phyloP scores from a whole-genome alignment of 2,329 filamentous ascomycete genomes.

The Madurella fahalii region DNA sequence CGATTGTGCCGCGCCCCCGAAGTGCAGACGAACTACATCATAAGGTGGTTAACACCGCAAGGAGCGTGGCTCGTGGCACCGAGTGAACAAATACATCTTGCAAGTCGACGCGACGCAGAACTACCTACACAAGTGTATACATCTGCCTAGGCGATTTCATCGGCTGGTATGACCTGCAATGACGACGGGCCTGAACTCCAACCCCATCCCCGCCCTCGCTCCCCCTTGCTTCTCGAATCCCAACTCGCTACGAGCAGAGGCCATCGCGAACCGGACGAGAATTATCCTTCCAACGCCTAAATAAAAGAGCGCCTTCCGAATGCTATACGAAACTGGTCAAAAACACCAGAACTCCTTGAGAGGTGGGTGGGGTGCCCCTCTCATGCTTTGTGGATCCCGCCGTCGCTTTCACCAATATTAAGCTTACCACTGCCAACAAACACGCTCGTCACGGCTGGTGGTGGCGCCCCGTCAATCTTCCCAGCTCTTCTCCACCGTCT shows the following conservation, averaged over 20 bases:
- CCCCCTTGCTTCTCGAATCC: slow-evolving; percentile 1
- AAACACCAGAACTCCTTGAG: slow-evolving; percentile 17
- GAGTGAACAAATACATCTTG: neutral
- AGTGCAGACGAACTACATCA: too few species aligned
- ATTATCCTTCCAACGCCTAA: slow-evolving; percentile 12
- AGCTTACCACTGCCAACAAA: neutral
- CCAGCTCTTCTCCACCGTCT: slow-evolving; percentile 99
- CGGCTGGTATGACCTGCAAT: neutral
- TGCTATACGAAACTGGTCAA: slow-evolving; percentile 11
- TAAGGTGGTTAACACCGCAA: too few species aligned
- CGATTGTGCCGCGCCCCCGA: too few species aligned
- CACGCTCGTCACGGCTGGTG: neutral
- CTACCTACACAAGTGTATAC: neutral
- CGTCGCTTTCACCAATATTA: slow-evolving; percentile 4
- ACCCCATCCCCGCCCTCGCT: neutral
- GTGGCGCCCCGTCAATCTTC: slow-evolving; percentile 59
- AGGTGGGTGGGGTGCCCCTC: neutral
- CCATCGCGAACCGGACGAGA: neutral
- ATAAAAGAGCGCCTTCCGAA: slow-evolving; percentile 11
- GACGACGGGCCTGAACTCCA: slow-evolving; percentile 12
- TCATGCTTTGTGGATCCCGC: neutral
- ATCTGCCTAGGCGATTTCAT: neutral
- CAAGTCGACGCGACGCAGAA: too few species aligned
- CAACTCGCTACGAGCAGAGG: neutral
- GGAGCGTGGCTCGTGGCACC: too few species aligned